A percentile compares a stretch with the other conserved stretches of the same genome.
These are phyloP conservation scores for Aspergillus thermomutatus DNA, from an alignment of 2,329 filamentous ascomycete genomes.

Conservation along the genomic window DNA sequence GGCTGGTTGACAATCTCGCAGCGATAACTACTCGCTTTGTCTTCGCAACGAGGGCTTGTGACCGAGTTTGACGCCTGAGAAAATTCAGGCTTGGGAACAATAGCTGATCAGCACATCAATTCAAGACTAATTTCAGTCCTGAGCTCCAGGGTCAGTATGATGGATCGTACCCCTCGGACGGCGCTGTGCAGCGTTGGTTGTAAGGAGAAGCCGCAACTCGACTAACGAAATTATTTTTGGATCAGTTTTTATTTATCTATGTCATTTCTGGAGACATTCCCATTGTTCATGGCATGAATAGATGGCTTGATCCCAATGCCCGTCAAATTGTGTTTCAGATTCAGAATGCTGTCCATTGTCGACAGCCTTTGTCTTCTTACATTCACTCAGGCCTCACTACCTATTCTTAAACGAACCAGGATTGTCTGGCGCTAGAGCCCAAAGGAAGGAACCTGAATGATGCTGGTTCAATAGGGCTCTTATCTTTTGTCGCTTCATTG, in stretches of 20 bases:
- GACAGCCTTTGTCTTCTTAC: not conserved
- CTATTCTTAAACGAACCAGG: slow-evolving; percentile 7
- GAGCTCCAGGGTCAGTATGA: not conserved
- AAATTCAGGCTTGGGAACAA: not conserved
- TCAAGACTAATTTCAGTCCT: not conserved
- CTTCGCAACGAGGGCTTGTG: not conserved
- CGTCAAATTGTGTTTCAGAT: not conserved
- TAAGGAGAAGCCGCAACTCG: not conserved
- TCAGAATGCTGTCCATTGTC: not conserved
- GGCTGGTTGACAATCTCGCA: not conserved
- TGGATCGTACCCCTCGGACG: not conserved
- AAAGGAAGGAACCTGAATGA: not conserved
- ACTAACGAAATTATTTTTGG: not conserved
- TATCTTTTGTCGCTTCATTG: slow-evolving; percentile 9
- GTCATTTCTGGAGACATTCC: not conserved
- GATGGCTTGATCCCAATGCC: not conserved
- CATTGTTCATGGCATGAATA: not conserved
- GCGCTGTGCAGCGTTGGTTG: not conserved
- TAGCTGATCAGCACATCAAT: not conserved
- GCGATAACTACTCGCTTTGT: not conserved
- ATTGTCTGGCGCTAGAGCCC: not conserved
- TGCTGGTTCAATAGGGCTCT: slow-evolving; percentile 7
- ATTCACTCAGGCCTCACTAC: slow-evolving; percentile 14
- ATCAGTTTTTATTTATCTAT: not conserved
- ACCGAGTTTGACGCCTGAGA: not conserved